A percentile compares a stretch with the other conserved stretches of the same genome.
Evolutionary conservation across 2,329 filamentous ascomycete species (phyloP).

Genomic region (Cladophialophora chaetospira): DNA sequence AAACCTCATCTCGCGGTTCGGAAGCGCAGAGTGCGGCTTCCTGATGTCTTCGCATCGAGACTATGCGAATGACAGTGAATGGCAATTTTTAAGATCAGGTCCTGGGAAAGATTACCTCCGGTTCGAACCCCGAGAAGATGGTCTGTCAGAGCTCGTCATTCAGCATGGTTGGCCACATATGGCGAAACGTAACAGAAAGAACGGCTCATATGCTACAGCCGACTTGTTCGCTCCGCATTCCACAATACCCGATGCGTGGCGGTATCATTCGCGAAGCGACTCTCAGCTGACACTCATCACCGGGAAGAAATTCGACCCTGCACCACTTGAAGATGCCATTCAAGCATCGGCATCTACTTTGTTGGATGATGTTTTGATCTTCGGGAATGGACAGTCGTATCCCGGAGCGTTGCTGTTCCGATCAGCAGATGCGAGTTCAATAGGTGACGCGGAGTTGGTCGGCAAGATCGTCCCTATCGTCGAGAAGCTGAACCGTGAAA

Average conservation of each 20-base stretch:
- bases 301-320: slow-evolving; percentile 70
- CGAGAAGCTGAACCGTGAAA: slow-evolving; percentile 51
- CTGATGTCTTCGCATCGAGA: slow-evolving; percentile 63
- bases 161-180: slow-evolving; percentile 60
- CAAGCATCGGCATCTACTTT: slow-evolving; percentile 42
- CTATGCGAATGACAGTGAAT: slow-evolving; percentile 57
- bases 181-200: slow-evolving; percentile 58
- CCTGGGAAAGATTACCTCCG: slow-evolving; percentile 40
- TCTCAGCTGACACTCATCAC: slow-evolving; percentile 64
- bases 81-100: slow-evolving; percentile 60
- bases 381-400: slow-evolving; percentile 60
- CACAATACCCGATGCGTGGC: slow-evolving; percentile 58
- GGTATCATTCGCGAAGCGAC: slow-evolving; percentile 64
- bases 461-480: slow-evolving; percentile 48
- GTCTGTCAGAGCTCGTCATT: slow-evolving; percentile 58
- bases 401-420: slow-evolving; percentile 61
- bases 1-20: slow-evolving; percentile 63
- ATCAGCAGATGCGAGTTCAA: slow-evolving; percentile 33
- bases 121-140: slow-evolving; percentile 52
- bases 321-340: slow-evolving; percentile 60
- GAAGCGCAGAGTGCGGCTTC: slow-evolving; percentile 68
- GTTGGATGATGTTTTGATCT: slow-evolving; percentile 60
- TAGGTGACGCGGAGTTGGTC: slow-evolving; percentile 44
- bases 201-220: slow-evolving; percentile 64
- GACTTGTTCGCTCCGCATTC: slow-evolving; percentile 64